Percentiles rank a stretch among this genome's conserved stretches.
phyloP scores from a whole-genome alignment of 257 asterid species.

The Jacaranda copaia region DNA sequence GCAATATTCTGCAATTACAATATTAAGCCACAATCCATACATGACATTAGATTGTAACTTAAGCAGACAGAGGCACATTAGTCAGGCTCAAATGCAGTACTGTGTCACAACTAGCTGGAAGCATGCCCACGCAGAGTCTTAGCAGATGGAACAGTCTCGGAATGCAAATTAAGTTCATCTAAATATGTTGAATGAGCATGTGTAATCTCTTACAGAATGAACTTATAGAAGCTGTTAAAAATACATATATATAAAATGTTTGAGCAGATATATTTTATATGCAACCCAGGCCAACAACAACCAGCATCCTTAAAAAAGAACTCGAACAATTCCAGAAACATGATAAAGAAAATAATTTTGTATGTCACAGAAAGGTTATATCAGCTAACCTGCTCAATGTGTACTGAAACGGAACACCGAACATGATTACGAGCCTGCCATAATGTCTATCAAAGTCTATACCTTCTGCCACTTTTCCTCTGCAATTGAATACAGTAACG shows the following conservation, averaged over 20 bases:
- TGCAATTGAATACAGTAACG: constrained; percentile 42
- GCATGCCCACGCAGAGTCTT: neutral
- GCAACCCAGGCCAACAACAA: too few species aligned
- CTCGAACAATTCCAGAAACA: neutral
- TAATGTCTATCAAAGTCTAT: constrained; percentile 98
- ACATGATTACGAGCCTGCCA: constrained; percentile 98
- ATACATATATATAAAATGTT: neutral
- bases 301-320: neutral
- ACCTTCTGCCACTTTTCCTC: constrained; percentile 99
- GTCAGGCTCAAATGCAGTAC: constrained; percentile 4
- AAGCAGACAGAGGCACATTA: constrained; percentile 8
- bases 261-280: too few species aligned
- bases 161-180: neutral
- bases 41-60: constrained; percentile 20
- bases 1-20: constrained; percentile 75
- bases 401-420: constrained; percentile 95
- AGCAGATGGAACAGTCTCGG: constrained; percentile 12
- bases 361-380: constrained; percentile 1
- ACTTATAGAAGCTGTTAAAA: neutral
- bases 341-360: neutral
- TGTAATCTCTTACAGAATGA: neutral
- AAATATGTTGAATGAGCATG: neutral
- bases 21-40: constrained; percentile 22
- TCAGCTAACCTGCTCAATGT: constrained; percentile 83
- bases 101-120: neutral